These are phyloP conservation scores for Metschnikowia peoriensis DNA, from an alignment of 805 yeast species.

Conservation along the genomic window DNA sequence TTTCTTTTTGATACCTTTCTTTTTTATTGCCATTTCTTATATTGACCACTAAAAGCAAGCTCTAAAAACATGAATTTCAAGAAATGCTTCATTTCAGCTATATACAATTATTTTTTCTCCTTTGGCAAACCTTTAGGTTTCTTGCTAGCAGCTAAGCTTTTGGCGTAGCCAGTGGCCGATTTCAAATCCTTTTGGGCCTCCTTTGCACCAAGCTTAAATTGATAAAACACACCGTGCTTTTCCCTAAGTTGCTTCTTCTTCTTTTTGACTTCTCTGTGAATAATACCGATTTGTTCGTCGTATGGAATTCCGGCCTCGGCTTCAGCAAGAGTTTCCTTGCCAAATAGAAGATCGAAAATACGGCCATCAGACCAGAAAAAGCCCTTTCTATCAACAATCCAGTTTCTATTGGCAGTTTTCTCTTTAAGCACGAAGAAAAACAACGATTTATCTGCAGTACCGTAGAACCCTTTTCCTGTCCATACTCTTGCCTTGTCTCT, in stretches of 20 bases:
- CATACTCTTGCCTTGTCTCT: slow-evolving; percentile 66
- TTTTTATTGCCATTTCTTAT: too few species aligned
- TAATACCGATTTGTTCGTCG: slow-evolving; percentile 55
- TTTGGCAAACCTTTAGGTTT: slow-evolving; percentile 15
- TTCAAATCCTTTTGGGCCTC: slow-evolving; percentile 31
- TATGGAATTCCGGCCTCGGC: slow-evolving; percentile 70
- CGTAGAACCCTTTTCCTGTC: slow-evolving; percentile 87
- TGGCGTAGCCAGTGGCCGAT: slow-evolving; percentile 24
- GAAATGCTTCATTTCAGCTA: not conserved
- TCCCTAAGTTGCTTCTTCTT: slow-evolving; percentile 49
- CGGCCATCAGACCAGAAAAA: slow-evolving; percentile 96
- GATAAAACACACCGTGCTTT: slow-evolving; percentile 61
- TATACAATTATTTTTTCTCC: slow-evolving; percentile 12
- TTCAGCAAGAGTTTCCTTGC: slow-evolving; percentile 71
- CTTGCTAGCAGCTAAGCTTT: slow-evolving; percentile 9
- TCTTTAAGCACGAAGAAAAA: slow-evolving; percentile 75
- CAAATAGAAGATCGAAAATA: slow-evolving; percentile 76
- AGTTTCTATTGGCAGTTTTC: slow-evolving; percentile 47
- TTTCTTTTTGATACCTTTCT: not conserved
- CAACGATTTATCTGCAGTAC: slow-evolving; percentile 71
- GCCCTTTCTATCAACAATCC: slow-evolving; percentile 82
- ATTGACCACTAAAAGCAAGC: too few species aligned
- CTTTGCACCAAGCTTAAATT: slow-evolving; percentile 43
- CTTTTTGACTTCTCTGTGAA: slow-evolving; percentile 46
- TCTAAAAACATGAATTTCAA: not conserved